A percentile compares a stretch with the other conserved stretches of the same genome.
These are phyloP conservation scores for Cucurbita pepo DNA, from an alignment of 306 rosid species.

Conservation along the genomic window DNA sequence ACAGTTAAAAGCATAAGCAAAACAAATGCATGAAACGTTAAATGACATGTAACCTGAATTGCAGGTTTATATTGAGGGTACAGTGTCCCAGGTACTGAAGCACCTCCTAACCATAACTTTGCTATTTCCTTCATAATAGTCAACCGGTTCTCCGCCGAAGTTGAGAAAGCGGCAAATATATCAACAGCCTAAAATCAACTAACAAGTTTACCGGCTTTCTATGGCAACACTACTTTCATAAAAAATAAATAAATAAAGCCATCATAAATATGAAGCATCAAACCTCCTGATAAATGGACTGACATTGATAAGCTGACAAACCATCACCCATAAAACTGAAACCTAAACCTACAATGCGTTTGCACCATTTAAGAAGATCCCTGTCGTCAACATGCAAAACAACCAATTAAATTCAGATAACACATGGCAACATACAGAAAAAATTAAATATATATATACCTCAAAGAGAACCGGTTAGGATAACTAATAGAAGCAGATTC, in stretches of 20 bases:
- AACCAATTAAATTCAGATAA: not conserved
- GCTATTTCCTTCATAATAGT: constrained; percentile 58
- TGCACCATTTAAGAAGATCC: constrained; percentile 96
- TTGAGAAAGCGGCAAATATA: constrained; percentile 65
- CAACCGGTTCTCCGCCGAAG: constrained; percentile 43
- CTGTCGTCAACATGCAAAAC: constrained; percentile 25
- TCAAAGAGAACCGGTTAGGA: constrained; percentile 49
- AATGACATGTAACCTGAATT: constrained; percentile 34
- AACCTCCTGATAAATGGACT: constrained; percentile 65
- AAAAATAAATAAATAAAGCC: not conserved
- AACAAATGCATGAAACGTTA: not conserved
- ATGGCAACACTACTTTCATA: not conserved
- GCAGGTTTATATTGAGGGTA: constrained; percentile 56
- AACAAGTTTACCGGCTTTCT: not conserved
- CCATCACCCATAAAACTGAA: constrained; percentile 33
- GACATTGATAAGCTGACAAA: constrained; percentile 32
- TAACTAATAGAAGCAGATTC: constrained; percentile 27
- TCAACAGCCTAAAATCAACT: constrained; percentile 61
- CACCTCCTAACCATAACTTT: constrained; percentile 44
- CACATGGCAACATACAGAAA: not conserved
- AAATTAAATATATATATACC: constrained; percentile 22
- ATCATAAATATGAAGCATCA: not conserved
- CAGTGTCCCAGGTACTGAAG: constrained; percentile 38
- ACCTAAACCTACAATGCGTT: constrained; percentile 48
- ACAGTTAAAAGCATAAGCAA: not conserved